Evolutionary conservation across 495 filamentous ascomycete genomes (phyloP), one percentile per base, ranked within the genome.

Genomic region (Neurospora sp.): DNA sequence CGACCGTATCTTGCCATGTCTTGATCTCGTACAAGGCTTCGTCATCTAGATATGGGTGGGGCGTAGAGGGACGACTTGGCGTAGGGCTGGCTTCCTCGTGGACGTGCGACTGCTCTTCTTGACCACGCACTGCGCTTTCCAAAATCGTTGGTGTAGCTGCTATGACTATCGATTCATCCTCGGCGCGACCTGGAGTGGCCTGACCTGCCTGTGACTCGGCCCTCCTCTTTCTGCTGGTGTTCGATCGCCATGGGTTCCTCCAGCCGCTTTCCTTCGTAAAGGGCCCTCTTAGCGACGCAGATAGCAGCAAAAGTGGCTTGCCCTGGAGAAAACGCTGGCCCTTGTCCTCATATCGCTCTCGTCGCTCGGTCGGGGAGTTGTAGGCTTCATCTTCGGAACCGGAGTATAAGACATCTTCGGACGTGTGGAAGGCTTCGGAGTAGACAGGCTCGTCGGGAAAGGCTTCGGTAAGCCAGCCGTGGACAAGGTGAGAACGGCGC

Each of bases 381-480:
- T 87, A 84, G 27, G 85, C 81, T 11, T 89, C 81, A 72, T 91
- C 88, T 74, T 93, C 91, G 18, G 90, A 91, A 27, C 86, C 89
- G 4, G 82, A 71, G 59, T 83, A 80, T 9, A 85, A 79, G 71
- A 89, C 81, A 38, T 84, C 74, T 37, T 85, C 79, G 31, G 81
- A 71, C 18, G 82, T 75, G 6, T 80, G 74, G 7, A 80, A 75
- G 18, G 83, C 78, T 42, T 84, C 80, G 69, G 86, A 84, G 72
- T 84, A 88, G 73, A 87, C 79, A 76, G 79, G 83, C 14, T 78
- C 75, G 72, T 77, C 37, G 73, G 16, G 8, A 48, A 80, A 77
- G 10, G 42, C 62, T 39, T 76, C 73, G 39, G 73, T 71, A 31
- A 81, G 76, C 69, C 70, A 80, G 42, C 70, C 71, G 54, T 31